phyloP scores from a whole-genome alignment of 441 rosid genomes.

The Adansonia gregorii region DNA sequence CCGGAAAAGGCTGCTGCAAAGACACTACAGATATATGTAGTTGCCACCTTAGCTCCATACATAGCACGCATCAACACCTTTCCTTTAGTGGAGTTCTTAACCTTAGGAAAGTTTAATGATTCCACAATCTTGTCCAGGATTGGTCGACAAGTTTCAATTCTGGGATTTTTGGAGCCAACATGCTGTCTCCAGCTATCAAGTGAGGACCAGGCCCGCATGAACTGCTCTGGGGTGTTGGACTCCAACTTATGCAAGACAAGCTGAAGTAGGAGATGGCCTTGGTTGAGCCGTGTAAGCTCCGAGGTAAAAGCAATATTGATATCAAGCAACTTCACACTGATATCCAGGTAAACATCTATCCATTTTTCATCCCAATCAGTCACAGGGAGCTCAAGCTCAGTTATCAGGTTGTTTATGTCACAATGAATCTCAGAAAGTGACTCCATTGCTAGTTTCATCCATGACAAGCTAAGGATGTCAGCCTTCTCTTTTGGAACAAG shows the following conservation, averaged over 20 bases:
- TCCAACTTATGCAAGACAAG: constrained; percentile 71
- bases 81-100: constrained; percentile 87
- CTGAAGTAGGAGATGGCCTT: constrained; percentile 83
- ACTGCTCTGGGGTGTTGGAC: constrained; percentile 49
- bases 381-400: constrained; percentile 81
- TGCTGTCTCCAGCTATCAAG: constrained; percentile 74
- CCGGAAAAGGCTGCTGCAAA: constrained; percentile 79
- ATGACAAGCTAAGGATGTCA: constrained; percentile 66
- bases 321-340: constrained; percentile 86
- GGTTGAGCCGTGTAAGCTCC: constrained; percentile 73
- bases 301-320: constrained; percentile 78
- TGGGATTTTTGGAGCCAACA: constrained; percentile 59
- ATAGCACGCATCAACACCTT: constrained; percentile 87
- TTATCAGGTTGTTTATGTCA: constrained; percentile 65
- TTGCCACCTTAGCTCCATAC: constrained; percentile 83
- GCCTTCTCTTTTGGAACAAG: constrained; percentile 63
- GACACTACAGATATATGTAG: constrained; percentile 66
- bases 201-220: constrained; percentile 55
- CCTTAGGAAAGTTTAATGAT: constrained; percentile 75
- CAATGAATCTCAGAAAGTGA: constrained; percentile 70
- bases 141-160: constrained; percentile 59
- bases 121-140: constrained; percentile 56
- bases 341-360: constrained; percentile 88
- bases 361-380: constrained; percentile 91
- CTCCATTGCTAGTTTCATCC: constrained; percentile 85